phyloP scores from a whole-genome alignment of 2,329 filamentous ascomycete genomes.

The Volutella citrinella region DNA sequence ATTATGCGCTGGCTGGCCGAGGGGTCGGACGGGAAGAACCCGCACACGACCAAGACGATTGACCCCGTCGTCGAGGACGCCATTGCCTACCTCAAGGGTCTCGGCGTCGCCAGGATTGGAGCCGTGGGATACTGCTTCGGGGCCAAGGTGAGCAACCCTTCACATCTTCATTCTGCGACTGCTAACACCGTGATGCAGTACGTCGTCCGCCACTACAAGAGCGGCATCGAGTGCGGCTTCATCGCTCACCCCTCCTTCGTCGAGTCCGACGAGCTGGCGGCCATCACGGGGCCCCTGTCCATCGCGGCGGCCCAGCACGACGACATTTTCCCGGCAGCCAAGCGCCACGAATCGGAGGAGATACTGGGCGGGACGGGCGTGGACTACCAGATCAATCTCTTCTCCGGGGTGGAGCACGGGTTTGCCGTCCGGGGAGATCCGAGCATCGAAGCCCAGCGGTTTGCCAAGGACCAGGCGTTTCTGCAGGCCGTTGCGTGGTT shows the following conservation, averaged over 20 bases:
- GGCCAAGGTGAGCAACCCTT: conserved; percentile 51
- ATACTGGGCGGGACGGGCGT: conserved; percentile 53
- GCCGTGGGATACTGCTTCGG: conserved; percentile 75
- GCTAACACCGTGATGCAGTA: conserved; percentile 44
- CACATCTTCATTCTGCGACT: not conserved
- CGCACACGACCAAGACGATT: conserved; percentile 26
- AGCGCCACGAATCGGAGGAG: conserved; percentile 63
- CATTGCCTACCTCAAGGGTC: conserved; percentile 54
- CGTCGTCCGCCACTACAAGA: conserved; percentile 60
- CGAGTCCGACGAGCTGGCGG: conserved; percentile 60
- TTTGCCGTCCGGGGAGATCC: conserved; percentile 70
- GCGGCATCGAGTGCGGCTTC: conserved; percentile 67
- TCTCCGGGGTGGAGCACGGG: conserved; percentile 68
- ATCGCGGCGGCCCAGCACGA: conserved; percentile 66
- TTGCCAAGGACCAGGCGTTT: conserved; percentile 79
- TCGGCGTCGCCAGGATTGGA: conserved; percentile 57
- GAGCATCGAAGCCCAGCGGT: conserved; percentile 55
- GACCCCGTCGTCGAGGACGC: conserved; percentile 28
- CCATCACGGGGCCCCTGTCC: conserved; percentile 64
- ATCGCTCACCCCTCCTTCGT: conserved; percentile 77
- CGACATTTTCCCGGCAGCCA: conserved; percentile 60
- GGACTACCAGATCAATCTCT: conserved; percentile 76
- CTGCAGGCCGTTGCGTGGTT: conserved; percentile 77
- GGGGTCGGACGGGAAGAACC: conserved; percentile 44
- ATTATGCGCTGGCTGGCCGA: conserved; percentile 29